Evolutionary conservation across 495 filamentous ascomycete species (phyloP).

Genomic region (Elasticomyces elasticus): DNA sequence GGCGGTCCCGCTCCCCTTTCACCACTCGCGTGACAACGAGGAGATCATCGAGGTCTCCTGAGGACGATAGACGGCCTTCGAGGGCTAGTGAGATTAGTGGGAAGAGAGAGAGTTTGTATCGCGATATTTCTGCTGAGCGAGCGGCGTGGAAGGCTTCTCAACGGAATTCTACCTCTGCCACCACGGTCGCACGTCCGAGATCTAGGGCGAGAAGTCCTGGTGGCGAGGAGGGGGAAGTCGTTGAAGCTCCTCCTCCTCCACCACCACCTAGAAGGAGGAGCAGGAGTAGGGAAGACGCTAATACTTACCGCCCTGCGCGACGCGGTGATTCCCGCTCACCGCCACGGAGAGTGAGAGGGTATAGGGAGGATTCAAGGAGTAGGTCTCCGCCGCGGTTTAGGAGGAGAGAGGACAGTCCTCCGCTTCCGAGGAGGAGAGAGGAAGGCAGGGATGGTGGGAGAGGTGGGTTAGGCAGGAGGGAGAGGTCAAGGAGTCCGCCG

Average conservation of each 20-base stretch:
- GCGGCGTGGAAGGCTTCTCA: conserved; percentile 19
- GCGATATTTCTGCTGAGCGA: conserved; percentile 20
- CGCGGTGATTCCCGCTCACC: conserved; percentile 17
- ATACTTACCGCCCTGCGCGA: conserved; percentile 8
- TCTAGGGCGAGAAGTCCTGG: background rate
- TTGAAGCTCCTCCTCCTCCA: background rate
- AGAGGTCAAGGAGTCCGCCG: conserved; percentile 19
- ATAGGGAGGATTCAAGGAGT: conserved; percentile 12
- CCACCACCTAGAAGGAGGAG: conserved; percentile 3
- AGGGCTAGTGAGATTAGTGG: background rate
- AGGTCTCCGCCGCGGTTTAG: conserved; percentile 15
- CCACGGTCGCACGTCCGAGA: background rate
- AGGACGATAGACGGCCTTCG: conserved; percentile 22
- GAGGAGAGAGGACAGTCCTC: background rate
- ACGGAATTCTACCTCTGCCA: background rate
- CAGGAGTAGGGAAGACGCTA: conserved; percentile 2
- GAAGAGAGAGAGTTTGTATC: conserved; percentile 7
- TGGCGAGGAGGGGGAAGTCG: conserved; percentile 21
- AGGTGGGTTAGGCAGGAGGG: background rate
- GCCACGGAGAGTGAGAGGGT: conserved; percentile 5
- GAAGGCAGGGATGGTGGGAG: background rate
- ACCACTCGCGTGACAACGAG: conserved; percentile 30
- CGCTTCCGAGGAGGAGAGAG: background rate
- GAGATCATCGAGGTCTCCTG: no score
- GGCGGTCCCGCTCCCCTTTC: no score